Base-by-base conservation (phyloP, 495 filamentous ascomycete genomes). In the Hypoxylon cercidicola region DNA sequence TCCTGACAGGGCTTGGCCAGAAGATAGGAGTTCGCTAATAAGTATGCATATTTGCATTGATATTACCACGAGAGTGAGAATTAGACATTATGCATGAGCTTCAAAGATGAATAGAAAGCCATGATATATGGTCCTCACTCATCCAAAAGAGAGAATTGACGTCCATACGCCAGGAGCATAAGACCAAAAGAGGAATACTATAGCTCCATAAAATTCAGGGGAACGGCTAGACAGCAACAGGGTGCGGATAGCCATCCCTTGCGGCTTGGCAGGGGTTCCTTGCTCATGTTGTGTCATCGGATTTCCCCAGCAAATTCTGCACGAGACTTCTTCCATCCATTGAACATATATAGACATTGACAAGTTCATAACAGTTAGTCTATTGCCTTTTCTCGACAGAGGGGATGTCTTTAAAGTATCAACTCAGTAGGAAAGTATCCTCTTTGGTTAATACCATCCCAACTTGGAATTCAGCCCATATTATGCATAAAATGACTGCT, bases 171-270 rank as follows among this genome's bases (percentile, higher is more conserved):
- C 32, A 49, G 39, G 35, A 7, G 23, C n/a, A 12, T 30, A 44
- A 55, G 63, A 56, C 40, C 48, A 39, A 15, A 61, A 28, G 23
- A 56, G 40, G 7, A 40, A 50, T 56, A 56, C 12, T 30, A 53
- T 35, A 34, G 59, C 54, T 57, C 64, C 52, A 62, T 48, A 53
- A 52, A 61, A 58, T 58, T 68, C 58, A 68, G 64, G 64, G 54
- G 64, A 62, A 62, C 15, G 19, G 19, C 18, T 55, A 43, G 40
- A 43, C 40, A 16, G 18, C 19, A 39, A 66, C 64, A 56, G 64
- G 64, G 64, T 43, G 23, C 43, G 53, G 25, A 37, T 54, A 39
- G 20, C 54, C 54, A 58, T 32, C 46, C 13, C 4, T 13, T 49
- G 19, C 7, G 45, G 45, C 64, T 68, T 68, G 64, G 64, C 64